These are phyloP conservation scores for Fusarium albidum DNA, from an alignment of 2,329 filamentous ascomycete species.

Conservation along the genomic window DNA sequence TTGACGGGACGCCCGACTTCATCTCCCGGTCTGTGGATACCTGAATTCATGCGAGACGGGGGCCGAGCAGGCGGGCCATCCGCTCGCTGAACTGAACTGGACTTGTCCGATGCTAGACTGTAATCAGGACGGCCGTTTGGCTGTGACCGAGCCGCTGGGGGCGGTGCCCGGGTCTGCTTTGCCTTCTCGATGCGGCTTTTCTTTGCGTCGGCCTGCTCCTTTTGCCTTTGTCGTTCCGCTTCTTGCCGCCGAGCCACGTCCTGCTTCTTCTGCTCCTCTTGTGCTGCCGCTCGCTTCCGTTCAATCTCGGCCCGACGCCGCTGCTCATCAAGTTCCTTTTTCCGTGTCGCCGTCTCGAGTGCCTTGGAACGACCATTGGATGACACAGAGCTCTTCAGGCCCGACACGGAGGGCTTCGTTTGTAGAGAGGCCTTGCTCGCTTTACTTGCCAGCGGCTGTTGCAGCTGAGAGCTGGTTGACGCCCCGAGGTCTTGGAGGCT, in stretches of 20 bases:
- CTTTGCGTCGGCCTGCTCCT: slow-evolving; percentile 69
- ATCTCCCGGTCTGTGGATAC: slow-evolving; percentile 61
- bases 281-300: slow-evolving; percentile 72
- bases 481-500: slow-evolving; percentile 58
- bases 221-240: slow-evolving; percentile 65
- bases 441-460: slow-evolving; percentile 65
- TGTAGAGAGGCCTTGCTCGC: slow-evolving; percentile 73
- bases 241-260: slow-evolving; percentile 69
- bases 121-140: slow-evolving; percentile 60
- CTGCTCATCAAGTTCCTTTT: slow-evolving; percentile 87
- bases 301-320: slow-evolving; percentile 81
- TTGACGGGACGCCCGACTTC: slow-evolving; percentile 69
- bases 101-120: slow-evolving; percentile 42
- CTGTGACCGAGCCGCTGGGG: slow-evolving; percentile 65
- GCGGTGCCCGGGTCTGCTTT: slow-evolving; percentile 70
- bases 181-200: slow-evolving; percentile 71
- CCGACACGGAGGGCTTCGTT: slow-evolving; percentile 62
- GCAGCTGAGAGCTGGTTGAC: slow-evolving; percentile 48
- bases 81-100: slow-evolving; percentile 40
- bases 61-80: slow-evolving; percentile 52
- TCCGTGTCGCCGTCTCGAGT: slow-evolving; percentile 77
- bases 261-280: slow-evolving; percentile 70
- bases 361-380: slow-evolving; percentile 73
- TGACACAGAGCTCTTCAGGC: slow-evolving; percentile 65
- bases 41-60: slow-evolving; percentile 66